Evolutionary conservation across 2,329 filamentous ascomycete genomes (phyloP).

Genomic region (Cladosporium velox): DNA sequence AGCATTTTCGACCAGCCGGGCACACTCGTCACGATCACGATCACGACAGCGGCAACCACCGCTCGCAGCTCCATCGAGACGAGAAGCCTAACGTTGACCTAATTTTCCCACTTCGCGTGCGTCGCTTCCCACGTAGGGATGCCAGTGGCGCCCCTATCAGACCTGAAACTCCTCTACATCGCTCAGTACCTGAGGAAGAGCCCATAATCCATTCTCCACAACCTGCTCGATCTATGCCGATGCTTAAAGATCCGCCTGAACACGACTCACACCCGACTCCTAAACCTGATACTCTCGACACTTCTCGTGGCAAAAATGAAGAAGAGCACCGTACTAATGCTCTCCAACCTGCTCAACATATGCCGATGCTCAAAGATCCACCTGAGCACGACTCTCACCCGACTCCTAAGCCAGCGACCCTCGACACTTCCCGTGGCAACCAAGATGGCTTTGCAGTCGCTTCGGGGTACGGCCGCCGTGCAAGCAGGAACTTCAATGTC

Average conservation of each 20-base stretch:
- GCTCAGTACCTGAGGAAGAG: constrained; percentile 26
- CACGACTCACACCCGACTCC: background rate
- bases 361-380: constrained; percentile 5
- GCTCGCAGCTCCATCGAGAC: background rate
- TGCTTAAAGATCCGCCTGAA: constrained; percentile 7
- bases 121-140: constrained; percentile 30
- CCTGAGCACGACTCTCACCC: background rate
- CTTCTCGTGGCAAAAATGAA: constrained; percentile 20
- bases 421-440: constrained; percentile 12
- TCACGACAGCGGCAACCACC: background rate
- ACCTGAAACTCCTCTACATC: constrained; percentile 32
- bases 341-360: constrained; percentile 23
- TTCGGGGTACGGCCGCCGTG: constrained; percentile 8
- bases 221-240: constrained; percentile 18
- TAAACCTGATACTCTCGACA: background rate
- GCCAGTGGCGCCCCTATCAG: constrained; percentile 27
- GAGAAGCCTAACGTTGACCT: constrained; percentile 18
- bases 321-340: constrained; percentile 28
- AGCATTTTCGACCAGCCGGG: constrained; percentile 9
- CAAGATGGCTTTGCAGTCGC: background rate
- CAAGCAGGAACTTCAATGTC: constrained; percentile 8
- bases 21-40: constrained; percentile 11
- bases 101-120: constrained; percentile 34
- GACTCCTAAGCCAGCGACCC: background rate
- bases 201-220: constrained; percentile 30